Base-by-base conservation (phyloP, 345 rosid species). In the Citrus medica region DNA sequence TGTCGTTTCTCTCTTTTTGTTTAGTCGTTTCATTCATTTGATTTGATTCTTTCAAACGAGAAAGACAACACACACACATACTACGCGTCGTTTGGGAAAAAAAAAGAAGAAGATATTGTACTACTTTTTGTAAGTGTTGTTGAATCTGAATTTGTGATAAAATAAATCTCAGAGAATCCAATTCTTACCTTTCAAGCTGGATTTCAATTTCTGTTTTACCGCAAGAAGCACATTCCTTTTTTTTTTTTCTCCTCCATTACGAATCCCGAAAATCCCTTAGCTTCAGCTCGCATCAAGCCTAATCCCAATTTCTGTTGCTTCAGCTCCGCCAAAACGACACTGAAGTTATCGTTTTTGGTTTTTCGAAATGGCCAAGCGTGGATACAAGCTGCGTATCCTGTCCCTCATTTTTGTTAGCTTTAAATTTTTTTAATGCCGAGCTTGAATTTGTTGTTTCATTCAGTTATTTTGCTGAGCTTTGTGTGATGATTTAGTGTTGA, bases 371-470 rank as follows among this genome's bases (percentile, higher is more conserved):
- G 89, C 97, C 75, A 92, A 90, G 89, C 97, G 97, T 83, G 98
- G 97, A 84, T 95, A 91, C 83, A 93, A 95, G 91, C 93, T 95
- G 69, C 99, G 99, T 95, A 95, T 95, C 99, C 94, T 93, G 83
- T 28, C 0, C 5, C 63, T 73, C 59, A 19, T 4, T 61, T 53
- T 46, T 3, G 12, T 46, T 46, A 46, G 9, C 51, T 46, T 46
- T 13, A 46, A 46, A 24, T 8, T 74, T 35, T 74, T 67, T 48
- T 62, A 76, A 69, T 68, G 74, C 40, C 46, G 40, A 67, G 64
- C 58, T 65, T 30, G 58, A 37, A 48, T 75, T 46, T 65, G 42
- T 68, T 69, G 71, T 62, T 46, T 65, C 58, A 69, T 60, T 40
- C 42, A 46, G 30, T 37, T 30, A 3, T 35, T 61, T 65, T 61